These are phyloP conservation scores for Ilyonectria destructans DNA, from an alignment of 2,329 filamentous ascomycete genomes.

Conservation along the genomic window DNA sequence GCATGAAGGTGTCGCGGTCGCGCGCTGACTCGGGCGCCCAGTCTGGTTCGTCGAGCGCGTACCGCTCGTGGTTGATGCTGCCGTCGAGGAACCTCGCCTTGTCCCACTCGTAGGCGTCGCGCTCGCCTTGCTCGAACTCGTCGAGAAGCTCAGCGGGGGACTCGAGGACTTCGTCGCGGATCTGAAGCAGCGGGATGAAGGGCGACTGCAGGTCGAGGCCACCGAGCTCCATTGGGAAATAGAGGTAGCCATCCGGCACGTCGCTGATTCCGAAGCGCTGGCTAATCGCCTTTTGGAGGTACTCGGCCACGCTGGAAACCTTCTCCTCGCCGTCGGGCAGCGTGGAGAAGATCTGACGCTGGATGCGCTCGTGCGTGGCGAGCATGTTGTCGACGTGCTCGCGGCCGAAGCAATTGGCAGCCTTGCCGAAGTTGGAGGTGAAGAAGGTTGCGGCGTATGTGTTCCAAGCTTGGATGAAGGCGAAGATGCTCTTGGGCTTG, in stretches of 20 bases:
- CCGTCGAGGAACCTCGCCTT: constrained; percentile 55
- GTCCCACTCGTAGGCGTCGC: constrained; percentile 53
- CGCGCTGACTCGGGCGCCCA: constrained; percentile 51
- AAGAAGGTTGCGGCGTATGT: constrained; percentile 69
- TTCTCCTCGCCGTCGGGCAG: constrained; percentile 43
- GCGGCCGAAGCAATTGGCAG: constrained; percentile 68
- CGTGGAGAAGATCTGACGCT: constrained; percentile 63
- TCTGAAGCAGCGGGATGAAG: constrained; percentile 61
- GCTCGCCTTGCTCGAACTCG: constrained; percentile 54
- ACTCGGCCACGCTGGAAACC: constrained; percentile 65
- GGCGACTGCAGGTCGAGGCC: constrained; percentile 65
- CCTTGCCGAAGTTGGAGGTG: constrained; percentile 66
- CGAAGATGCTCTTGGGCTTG: constrained; percentile 67
- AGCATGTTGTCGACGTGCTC: constrained; percentile 69
- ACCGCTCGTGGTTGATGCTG: constrained; percentile 20
- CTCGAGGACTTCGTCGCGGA: constrained; percentile 53
- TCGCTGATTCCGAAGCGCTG: constrained; percentile 65
- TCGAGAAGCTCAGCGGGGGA: constrained; percentile 52
- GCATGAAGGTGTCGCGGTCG: constrained; percentile 60
- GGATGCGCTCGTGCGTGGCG: constrained; percentile 64
- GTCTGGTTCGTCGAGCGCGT: constrained; percentile 38
- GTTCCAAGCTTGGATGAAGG: constrained; percentile 67
- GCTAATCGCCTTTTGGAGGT: constrained; percentile 68
- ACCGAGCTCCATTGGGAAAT: constrained; percentile 63
- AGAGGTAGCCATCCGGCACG: constrained; percentile 64